Base-by-base conservation (phyloP, 2,329 filamentous ascomycete species). In the Claviceps fusiformis region DNA sequence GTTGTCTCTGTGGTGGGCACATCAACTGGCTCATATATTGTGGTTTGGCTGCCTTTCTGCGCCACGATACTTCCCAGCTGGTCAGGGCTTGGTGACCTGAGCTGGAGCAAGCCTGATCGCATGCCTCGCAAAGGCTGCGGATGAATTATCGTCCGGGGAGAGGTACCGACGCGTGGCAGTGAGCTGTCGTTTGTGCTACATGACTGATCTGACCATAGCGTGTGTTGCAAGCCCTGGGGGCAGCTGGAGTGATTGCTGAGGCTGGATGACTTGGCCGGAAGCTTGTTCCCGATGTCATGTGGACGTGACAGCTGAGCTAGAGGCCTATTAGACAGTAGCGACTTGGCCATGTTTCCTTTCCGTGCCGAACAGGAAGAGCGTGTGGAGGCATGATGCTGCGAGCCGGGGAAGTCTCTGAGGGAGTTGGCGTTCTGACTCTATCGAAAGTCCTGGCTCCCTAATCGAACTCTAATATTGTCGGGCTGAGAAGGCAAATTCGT, bases 381-480 rank as follows among this genome's bases (percentile, higher is more conserved):
- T 9, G 24, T 10, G 10, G 52, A 54, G 15, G 19, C 3, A n/a
- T 48, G 46, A n/a, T 54, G 24, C 43, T 47, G 54, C 7, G 52
- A 52, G 47, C 48, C 48, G 27, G 50, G 47, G 24, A 50, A 52
- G 29, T 46, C 45, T 35, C 37, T 49, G n/a, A 58, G 56, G 35
- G 54, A 58, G 54, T 56, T 54, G 54, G 53, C 56, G 19, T 58
- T 49, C 24, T 57, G 57, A 52, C 62, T 68, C 67, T 66, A 70
- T 29, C 60, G 61, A 54, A 66, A 58, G 33, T 61, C 57, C 35
- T 64, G 60, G 19, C 58, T 61, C 0, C 67, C 66, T 50, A 70
- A 65, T 27, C 56, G 58, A 37, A 70, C 61, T 39, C 58, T 62
- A 35, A 69, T 54, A 11, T 55, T 47, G 24, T 48, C 50, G 6